Evolutionary conservation across 2,329 filamentous ascomycete species (phyloP), one percentile per base, ranked within the genome.

Genomic region (Trichophyton simii): DNA sequence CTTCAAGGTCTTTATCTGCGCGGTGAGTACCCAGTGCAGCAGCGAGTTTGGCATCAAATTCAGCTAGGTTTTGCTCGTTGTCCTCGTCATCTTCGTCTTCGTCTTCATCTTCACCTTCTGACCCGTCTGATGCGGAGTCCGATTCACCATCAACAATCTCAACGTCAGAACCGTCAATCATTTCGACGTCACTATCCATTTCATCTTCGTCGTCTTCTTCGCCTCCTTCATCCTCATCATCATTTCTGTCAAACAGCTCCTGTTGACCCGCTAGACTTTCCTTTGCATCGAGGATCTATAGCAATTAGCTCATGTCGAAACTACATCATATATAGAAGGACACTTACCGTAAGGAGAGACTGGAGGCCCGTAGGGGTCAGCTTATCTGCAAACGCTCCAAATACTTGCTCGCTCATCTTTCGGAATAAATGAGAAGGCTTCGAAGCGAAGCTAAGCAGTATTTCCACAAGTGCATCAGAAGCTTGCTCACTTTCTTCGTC

Each of bases 391-490:
- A 96, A 96, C 0, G 87, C 85, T 25, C 86, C 83, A 71, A 97
- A 97, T 0, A 95, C 91, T 68, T 94, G 88, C 70, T 92, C 86
- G 4, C 90, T 89, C 60, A 95, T 86, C 67, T 91, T 89, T 34
- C 90, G 84, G 77, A 95, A 88, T 59, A 97, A 78, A 8, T 86
- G 84, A 1, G 91, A 96, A 2, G 87, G 88, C 64, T 90, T 89
- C 0, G 91, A 89, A 1, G 95, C 83, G 76, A 97, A 90, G 59
- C 89, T 89, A n/a, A 97, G 79, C 6, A 99, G 75, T 59, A 97
- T 88, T 69, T 97, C 94, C 1, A 96, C 85, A 7, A 96, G 75
- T 28, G 89, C 81, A 68, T 89, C 85, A 0, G 89, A 87, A 1
- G 74, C 74, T 64, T 76, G 73, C 0, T 70, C 69, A 0, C 77